Conservation (phyloP, 1,284 basidiomycete species). For the Puccinia polysora region DNA sequence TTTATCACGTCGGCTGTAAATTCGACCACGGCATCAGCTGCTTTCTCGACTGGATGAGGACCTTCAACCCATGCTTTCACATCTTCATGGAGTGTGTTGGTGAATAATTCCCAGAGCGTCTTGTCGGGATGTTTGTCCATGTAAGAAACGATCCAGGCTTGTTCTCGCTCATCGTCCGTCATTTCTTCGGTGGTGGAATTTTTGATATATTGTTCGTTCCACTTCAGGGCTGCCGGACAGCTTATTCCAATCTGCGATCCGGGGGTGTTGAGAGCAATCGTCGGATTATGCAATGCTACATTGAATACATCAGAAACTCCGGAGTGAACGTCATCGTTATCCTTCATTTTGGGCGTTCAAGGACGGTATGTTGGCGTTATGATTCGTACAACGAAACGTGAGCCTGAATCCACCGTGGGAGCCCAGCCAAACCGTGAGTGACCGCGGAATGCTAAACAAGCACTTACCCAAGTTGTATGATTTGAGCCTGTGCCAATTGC, state of each 20-base stretch:
- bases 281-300: slow-evolving; percentile 37
- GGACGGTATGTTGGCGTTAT: too few species aligned
- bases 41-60: slow-evolving; percentile 12
- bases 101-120: slow-evolving; percentile 43
- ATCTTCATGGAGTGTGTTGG: slow-evolving; percentile 23
- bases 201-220: slow-evolving; percentile 30
- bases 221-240: slow-evolving; percentile 28
- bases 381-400: too few species aligned
- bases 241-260: slow-evolving; percentile 6
- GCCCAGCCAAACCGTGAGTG: too few species aligned
- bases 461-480: too few species aligned
- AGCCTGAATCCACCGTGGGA: too few species aligned
- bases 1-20: slow-evolving; percentile 13
- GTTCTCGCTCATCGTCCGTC: slow-evolving; percentile 31
- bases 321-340: neutral
- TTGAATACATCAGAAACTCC: slow-evolving; percentile 25
- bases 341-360: too few species aligned
- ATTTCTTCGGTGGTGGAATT: slow-evolving; percentile 22
- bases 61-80: slow-evolving; percentile 26
- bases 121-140: slow-evolving; percentile 34
- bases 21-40: slow-evolving; percentile 19
- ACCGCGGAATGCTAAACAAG: too few species aligned
- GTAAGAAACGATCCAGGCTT: slow-evolving; percentile 41
- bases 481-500: too few species aligned
- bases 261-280: slow-evolving; percentile 8